These are phyloP conservation scores for Penicillium lividum DNA, from an alignment of 495 filamentous ascomycete genomes.

Conservation along the genomic window DNA sequence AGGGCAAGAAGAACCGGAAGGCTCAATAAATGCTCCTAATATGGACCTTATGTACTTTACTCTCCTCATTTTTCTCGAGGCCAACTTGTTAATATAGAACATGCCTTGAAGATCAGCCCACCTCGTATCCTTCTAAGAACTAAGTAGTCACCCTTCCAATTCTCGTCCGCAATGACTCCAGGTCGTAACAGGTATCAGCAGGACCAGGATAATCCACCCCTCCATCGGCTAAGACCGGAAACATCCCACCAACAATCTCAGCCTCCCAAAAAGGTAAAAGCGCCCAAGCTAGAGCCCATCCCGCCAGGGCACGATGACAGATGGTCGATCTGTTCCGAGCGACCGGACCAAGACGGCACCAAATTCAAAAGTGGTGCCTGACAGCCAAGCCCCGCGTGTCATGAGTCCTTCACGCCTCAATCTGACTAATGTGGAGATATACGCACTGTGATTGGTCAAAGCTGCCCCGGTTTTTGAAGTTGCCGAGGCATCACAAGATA, in stretches of 20 bases:
- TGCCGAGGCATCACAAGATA: conserved; percentile 28
- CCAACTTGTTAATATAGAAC: conserved; percentile 20
- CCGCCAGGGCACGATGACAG: neutral
- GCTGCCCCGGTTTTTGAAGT: neutral
- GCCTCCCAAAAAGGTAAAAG: too few species aligned
- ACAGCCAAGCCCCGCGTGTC: conserved; percentile 2
- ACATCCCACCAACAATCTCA: too few species aligned
- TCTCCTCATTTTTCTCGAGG: neutral
- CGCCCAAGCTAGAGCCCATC: neutral
- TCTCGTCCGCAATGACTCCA: too few species aligned
- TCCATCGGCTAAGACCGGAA: conserved; percentile 1
- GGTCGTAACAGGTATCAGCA: neutral
- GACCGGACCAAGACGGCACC: conserved; percentile 2
- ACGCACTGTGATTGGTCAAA: conserved; percentile 13
- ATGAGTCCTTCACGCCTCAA: conserved; percentile 2
- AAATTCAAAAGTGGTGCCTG: conserved; percentile 11
- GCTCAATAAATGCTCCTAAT: conserved; percentile 15
- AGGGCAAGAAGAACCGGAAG: conserved; percentile 17
- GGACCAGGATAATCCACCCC: too few species aligned
- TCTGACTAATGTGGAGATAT: neutral
- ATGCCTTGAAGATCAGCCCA: neutral
- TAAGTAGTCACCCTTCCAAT: too few species aligned
- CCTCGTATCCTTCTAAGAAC: neutral
- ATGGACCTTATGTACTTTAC: conserved; percentile 16
- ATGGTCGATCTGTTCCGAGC: conserved; percentile 4